phyloP scores from a whole-genome alignment of 306 rosid genomes.

The Vicia villosa region DNA sequence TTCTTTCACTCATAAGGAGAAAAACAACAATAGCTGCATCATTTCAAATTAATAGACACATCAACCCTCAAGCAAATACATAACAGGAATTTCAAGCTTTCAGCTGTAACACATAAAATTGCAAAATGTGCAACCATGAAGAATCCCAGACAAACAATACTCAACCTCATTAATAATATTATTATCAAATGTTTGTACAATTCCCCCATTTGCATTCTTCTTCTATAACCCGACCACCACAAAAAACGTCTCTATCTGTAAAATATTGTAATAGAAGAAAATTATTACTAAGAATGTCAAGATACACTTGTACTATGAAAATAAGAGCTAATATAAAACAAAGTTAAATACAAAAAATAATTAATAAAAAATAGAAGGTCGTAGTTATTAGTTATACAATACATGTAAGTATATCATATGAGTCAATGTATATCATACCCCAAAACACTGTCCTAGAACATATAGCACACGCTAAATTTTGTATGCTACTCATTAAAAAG shows the following conservation, averaged over 20 bases:
- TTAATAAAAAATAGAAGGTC: not conserved
- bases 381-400: not conserved
- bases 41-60: too few relatives aligned
- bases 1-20: not conserved
- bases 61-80: not conserved
- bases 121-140: not conserved
- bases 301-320: not conserved
- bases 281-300: conserved; percentile 10
- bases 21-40: too few relatives aligned
- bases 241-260: conserved; percentile 93
- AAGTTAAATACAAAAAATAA: not conserved
- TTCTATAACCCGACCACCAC: conserved; percentile 97
- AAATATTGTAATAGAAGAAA: conserved; percentile 70
- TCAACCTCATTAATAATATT: conserved; percentile 85
- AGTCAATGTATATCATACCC: conserved; percentile 12
- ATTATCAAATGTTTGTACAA: conserved; percentile 90
- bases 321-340: not conserved
- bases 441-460: not conserved
- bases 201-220: conserved; percentile 98
- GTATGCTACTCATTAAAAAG: conserved; percentile 1
- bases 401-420: not conserved
- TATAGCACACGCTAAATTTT: not conserved
- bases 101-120: conserved; percentile 21
- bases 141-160: conserved; percentile 8
- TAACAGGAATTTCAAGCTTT: conserved; percentile 11